Percentiles rank a stretch among this genome's conserved stretches.
Conservation (phyloP, 192 early-diverging fungal species). For the Helicostylum pulchrum region DNA sequence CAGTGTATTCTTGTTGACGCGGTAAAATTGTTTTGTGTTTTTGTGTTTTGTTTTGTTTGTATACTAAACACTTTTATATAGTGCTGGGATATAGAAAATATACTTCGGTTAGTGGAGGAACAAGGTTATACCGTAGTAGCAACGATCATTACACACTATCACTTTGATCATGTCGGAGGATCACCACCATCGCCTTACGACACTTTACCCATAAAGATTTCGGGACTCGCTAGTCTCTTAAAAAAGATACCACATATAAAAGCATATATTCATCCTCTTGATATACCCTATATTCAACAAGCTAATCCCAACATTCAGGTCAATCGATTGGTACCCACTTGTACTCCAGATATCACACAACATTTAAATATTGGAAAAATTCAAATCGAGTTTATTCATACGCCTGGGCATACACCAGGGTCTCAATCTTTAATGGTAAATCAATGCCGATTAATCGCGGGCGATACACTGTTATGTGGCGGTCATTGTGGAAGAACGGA, state of each 20-base stretch:
- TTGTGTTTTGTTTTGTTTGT: no score
- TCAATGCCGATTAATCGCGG: constrained; percentile 69
- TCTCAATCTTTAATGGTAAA: constrained; percentile 83
- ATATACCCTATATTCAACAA: constrained; percentile 64
- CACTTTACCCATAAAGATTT: constrained; percentile 71
- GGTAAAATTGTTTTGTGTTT: no score
- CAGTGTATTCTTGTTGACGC: constrained; percentile 84
- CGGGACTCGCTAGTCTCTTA: constrained; percentile 72
- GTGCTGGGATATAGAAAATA: constrained; percentile 93
- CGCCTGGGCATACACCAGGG: constrained; percentile 91
- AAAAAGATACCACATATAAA: constrained; percentile 69
- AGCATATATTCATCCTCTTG: constrained; percentile 71
- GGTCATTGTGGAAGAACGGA: constrained; percentile 79
- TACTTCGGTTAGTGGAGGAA: constrained; percentile 56
- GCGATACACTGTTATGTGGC: constrained; percentile 82
- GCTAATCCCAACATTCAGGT: constrained; percentile 56
- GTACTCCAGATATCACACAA: constrained; percentile 22
- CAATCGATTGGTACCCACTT: constrained; percentile 30
- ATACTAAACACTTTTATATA: no score
- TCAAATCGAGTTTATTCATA: constrained; percentile 74
- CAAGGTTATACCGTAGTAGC: constrained; percentile 68
- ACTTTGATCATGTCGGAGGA: constrained; percentile 82
- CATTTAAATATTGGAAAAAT: constrained; percentile 44
- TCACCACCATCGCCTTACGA: constrained; percentile 83
- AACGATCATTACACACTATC: constrained; percentile 76